A percentile compares a stretch with the other conserved stretches of the same genome.
These are phyloP conservation scores for Neurospora tetraspora DNA, from an alignment of 495 filamentous ascomycete genomes.

Conservation along the genomic window DNA sequence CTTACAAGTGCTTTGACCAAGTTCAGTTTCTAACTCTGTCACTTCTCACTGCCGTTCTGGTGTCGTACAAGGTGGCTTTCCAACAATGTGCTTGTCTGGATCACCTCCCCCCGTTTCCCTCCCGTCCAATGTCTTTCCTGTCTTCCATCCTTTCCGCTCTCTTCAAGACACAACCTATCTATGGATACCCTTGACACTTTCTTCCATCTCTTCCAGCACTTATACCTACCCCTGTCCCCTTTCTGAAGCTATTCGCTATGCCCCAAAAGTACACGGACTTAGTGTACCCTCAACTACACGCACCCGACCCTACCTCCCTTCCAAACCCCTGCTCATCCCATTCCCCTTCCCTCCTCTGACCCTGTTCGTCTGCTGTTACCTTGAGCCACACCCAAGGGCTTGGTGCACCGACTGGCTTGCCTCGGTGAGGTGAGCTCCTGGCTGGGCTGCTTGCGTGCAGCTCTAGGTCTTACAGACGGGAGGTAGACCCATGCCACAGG, in stretches of 20 bases:
- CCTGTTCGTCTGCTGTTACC: background rate
- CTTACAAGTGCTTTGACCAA: no score
- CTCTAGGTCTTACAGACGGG: background rate
- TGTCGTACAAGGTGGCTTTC: background rate
- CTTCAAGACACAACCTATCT: background rate
- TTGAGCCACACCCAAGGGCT: slow-evolving; percentile 22
- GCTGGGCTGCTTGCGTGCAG: background rate
- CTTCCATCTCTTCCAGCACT: background rate
- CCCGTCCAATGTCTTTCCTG: background rate
- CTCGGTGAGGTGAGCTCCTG: background rate
- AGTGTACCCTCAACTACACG: background rate
- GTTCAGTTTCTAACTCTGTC: background rate
- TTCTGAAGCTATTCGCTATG: background rate
- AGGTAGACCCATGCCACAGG: background rate
- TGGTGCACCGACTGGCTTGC: no score
- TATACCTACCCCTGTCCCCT: background rate
- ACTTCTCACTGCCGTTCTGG: background rate
- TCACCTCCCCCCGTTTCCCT: background rate
- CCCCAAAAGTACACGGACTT: background rate
- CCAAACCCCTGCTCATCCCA: background rate
- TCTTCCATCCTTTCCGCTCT: background rate
- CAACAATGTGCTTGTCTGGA: background rate
- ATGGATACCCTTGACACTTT: background rate
- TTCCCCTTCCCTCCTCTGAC: background rate
- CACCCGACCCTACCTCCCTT: background rate